Base-by-base conservation (phyloP, 345 rosid species). In the Eucalyptus coolabah region DNA sequence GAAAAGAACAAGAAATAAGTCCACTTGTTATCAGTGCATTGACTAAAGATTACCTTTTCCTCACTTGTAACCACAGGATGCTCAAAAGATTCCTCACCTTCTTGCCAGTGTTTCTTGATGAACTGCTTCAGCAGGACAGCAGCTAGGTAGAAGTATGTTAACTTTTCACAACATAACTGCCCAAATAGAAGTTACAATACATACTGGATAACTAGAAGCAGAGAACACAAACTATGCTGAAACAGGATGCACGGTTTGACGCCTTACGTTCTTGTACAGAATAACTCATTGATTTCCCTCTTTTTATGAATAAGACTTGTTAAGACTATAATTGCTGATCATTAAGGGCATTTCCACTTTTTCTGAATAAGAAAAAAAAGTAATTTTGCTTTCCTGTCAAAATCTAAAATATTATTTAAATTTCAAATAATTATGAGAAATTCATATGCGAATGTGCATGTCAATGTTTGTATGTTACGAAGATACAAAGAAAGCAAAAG, bases 111-210 rank as follows among this genome's bases (percentile, higher is more conserved):
- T 89, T 94, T 97, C 90, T 93, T 96, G 88, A 98, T 94, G 90
- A 95, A 98, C 91, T 96, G 98, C 94, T 97, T 98, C 89, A 98
- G 90, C 92, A 98, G 93, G 19, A 97, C 96, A n/a, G 98, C 98
- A 91, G 99, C 99, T 93, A 97, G 92, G 99, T 97, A 92, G 89
- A 88, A 88, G 82, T 56, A 88, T 37, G 98, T 96, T 92, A 98
- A 97, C 83, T 92, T 34, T 92, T 87, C 53, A 93, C 94, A 92
- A 60, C 18, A 90, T 8, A 21, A 59, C 65, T 10, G 60, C 53
- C 60, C 45, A 72, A 77, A 32, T 19, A 28, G 28, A 40, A 28
- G 44, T n/a, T 30, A 32, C 26, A 10, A 47, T 88, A 15, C 28
- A 81, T 59, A 59, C 34, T 53, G 40, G 67, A 86, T 32, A 72